Conservation (phyloP, 1,284 basidiomycete genomes). For the Golubevia pallescens region DNA sequence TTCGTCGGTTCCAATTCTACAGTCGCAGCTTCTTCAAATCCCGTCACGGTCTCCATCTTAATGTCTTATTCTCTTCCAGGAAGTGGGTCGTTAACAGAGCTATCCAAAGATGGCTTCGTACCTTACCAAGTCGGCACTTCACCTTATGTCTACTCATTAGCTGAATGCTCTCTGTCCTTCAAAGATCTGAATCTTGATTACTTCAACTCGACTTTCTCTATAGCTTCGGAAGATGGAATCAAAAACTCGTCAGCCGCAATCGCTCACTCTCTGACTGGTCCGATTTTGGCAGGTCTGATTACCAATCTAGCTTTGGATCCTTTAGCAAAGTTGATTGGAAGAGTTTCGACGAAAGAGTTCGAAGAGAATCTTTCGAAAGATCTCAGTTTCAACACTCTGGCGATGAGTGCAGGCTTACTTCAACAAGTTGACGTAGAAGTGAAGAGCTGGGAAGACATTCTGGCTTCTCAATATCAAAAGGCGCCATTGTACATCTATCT, state of each 20-base stretch:
- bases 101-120: conserved; percentile 4
- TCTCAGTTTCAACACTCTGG: conserved; percentile 8
- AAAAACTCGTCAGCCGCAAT: neutral
- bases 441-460: conserved; percentile 6
- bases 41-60: conserved; percentile 1
- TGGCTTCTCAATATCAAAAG: conserved; percentile 14
- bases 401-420: conserved; percentile 8
- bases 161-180: conserved; percentile 5
- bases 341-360: conserved; percentile 7
- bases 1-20: neutral
- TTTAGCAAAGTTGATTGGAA: conserved; percentile 7
- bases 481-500: conserved; percentile 9
- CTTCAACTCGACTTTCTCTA: conserved; percentile 13
- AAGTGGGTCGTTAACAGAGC: neutral
- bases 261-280: conserved; percentile 13
- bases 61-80: neutral
- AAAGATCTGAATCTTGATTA: conserved; percentile 11
- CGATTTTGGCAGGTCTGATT: conserved; percentile 9
- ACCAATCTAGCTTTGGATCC: conserved; percentile 5
- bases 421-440: neutral
- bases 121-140: neutral
- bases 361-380: neutral
- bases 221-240: neutral
- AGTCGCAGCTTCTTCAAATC: conserved; percentile 3
- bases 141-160: conserved; percentile 6